Percentiles rank a stretch among this genome's conserved stretches.
phyloP scores from a whole-genome alignment of 192 early-diverging fungal genomes.

The Backusella luteola region DNA sequence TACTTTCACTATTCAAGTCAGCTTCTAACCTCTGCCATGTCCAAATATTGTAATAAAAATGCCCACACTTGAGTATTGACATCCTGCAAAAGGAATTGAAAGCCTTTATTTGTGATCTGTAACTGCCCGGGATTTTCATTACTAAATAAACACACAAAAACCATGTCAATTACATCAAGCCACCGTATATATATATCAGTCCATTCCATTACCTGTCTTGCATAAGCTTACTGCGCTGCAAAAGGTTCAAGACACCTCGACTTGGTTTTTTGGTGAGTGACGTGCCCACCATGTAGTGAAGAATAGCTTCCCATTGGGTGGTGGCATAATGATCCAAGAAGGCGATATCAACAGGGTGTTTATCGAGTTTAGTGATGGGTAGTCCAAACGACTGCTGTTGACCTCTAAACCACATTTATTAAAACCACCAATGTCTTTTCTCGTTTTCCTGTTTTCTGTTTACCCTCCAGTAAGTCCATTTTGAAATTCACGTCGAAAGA shows the following conservation, averaged over 20 bases:
- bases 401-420: slow-evolving; percentile 56
- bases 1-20: neutral
- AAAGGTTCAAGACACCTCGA: slow-evolving; percentile 66
- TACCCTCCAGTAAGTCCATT: slow-evolving; percentile 76
- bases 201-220: slow-evolving; percentile 34
- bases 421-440: neutral
- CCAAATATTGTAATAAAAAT: slow-evolving; percentile 89
- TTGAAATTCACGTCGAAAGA: slow-evolving; percentile 66
- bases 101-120: slow-evolving; percentile 92
- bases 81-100: slow-evolving; percentile 96
- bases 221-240: slow-evolving; percentile 82
- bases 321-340: slow-evolving; percentile 81
- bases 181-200: neutral
- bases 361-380: slow-evolving; percentile 56
- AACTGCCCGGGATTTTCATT: slow-evolving; percentile 37
- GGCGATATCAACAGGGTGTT: slow-evolving; percentile 61
- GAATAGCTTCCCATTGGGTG: slow-evolving; percentile 86
- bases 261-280: slow-evolving; percentile 61
- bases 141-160: neutral
- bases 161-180: slow-evolving; percentile 16
- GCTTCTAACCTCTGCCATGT: slow-evolving; percentile 63
- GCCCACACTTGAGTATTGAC: slow-evolving; percentile 95
- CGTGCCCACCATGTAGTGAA: slow-evolving; percentile 94
- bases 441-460: neutral
- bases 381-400: slow-evolving; percentile 87